Percentiles rank a stretch among this genome's conserved stretches.
phyloP scores from a whole-genome alignment of 78 protist species.

The Dictyostelium firmibasis region DNA sequence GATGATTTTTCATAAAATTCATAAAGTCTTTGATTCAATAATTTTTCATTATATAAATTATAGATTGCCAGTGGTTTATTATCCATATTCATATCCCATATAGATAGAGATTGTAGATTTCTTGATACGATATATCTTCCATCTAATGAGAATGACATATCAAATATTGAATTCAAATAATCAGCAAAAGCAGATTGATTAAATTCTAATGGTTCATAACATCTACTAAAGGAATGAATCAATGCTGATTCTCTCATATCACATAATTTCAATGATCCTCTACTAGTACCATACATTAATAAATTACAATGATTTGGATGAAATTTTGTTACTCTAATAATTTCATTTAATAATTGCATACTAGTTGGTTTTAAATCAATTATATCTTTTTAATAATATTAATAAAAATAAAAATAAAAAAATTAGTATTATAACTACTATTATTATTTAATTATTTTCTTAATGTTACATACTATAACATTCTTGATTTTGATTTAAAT shows the following conservation, averaged over 20 bases:
- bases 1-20: constrained; percentile 53
- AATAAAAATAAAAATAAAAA: too few relatives aligned
- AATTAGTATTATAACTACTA: not conserved
- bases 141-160: constrained; percentile 42
- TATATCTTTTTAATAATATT: constrained; percentile 3
- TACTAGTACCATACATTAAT: constrained; percentile 52
- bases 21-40: constrained; percentile 14
- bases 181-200: constrained; percentile 48
- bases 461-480: constrained; percentile 26
- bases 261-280: constrained; percentile 40
- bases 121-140: constrained; percentile 57
- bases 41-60: constrained; percentile 44
- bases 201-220: constrained; percentile 11
- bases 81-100: constrained; percentile 71
- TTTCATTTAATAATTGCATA: constrained; percentile 53
- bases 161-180: constrained; percentile 46
- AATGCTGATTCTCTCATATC: constrained; percentile 60
- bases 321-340: constrained; percentile 69
- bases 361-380: constrained; percentile 63
- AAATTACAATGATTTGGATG: constrained; percentile 58
- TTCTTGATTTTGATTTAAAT: constrained; percentile 55
- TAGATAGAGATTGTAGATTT: constrained; percentile 38
- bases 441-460: not conserved
- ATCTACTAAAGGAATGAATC: not conserved
- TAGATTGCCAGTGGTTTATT: constrained; percentile 28